These are phyloP conservation scores for Pyropia yezoensis DNA, from an alignment of 23 red algal genomes.

Conservation along the genomic window DNA sequence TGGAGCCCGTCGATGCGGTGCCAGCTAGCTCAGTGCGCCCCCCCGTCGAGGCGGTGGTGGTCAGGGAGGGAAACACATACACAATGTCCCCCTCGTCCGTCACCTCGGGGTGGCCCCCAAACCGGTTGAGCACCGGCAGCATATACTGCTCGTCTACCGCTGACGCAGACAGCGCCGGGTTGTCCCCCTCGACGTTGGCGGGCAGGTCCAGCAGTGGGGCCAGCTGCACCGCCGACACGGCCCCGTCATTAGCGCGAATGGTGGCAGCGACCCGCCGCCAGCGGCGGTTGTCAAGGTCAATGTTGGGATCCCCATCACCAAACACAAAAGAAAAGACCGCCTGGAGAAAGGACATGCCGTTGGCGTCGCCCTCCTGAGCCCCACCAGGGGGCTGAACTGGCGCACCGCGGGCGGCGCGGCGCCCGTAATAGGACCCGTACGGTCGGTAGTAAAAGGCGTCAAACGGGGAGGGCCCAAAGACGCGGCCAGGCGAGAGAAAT, in stretches of 20 bases:
- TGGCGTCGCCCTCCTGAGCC: conserved; percentile 4
- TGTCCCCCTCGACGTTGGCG: background rate
- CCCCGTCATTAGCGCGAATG: conserved; percentile 68
- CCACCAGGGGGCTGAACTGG: background rate
- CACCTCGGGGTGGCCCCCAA: conserved; percentile 81
- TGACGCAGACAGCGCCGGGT: background rate
- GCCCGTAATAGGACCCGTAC: conserved; percentile 4
- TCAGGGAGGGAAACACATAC: conserved; percentile 83
- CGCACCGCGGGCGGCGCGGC: background rate
- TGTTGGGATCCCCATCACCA: conserved; percentile 95
- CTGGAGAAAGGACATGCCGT: conserved; percentile 83
- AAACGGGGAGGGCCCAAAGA: conserved; percentile 63
- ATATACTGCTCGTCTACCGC: conserved; percentile 77
- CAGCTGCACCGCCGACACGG: conserved; percentile 87
- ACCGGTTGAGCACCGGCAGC: conserved; percentile 76
- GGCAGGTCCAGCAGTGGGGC: conserved; percentile 61
- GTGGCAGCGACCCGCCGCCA: conserved; percentile 57
- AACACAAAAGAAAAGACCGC: conserved; percentile 95
- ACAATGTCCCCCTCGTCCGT: conserved; percentile 90
- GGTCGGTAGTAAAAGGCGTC: conserved; percentile 61
- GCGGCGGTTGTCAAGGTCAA: conserved; percentile 45
- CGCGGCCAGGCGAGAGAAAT: conserved; percentile 22
- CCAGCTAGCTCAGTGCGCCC: conserved; percentile 31
- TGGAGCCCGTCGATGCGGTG: background rate
- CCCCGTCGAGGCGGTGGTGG: conserved; percentile 18